Conservation (phyloP, 192 early-diverging fungal species). For the Mortierella hygrophila region DNA sequence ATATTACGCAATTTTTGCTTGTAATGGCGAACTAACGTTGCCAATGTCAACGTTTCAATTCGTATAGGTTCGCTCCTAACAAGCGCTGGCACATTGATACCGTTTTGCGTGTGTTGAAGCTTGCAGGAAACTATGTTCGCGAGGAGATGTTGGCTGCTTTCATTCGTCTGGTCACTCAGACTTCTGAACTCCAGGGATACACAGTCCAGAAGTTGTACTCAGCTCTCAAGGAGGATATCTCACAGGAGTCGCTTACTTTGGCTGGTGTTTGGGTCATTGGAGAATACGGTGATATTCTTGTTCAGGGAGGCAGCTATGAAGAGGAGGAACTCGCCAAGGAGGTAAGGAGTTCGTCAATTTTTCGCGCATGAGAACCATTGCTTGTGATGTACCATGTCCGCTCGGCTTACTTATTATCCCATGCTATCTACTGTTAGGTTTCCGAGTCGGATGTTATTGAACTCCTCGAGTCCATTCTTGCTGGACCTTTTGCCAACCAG, state of each 20-base stretch:
- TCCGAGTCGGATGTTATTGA: slow-evolving; percentile 82
- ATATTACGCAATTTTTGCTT: neutral
- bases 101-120: slow-evolving; percentile 87
- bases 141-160: slow-evolving; percentile 88
- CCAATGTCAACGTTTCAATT: neutral
- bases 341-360: slow-evolving; percentile 22
- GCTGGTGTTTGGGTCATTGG: slow-evolving; percentile 95
- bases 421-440: slow-evolving; percentile 50
- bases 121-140: slow-evolving; percentile 78
- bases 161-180: slow-evolving; percentile 88
- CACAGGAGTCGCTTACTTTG: slow-evolving; percentile 88
- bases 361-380: neutral
- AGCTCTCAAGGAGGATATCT: slow-evolving; percentile 83
- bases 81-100: slow-evolving; percentile 98
- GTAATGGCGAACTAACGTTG: neutral
- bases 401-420: neutral
- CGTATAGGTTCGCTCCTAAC: slow-evolving; percentile 85
- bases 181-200: slow-evolving; percentile 86
- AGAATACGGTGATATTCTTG: slow-evolving; percentile 95
- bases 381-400: neutral
- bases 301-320: slow-evolving; percentile 74
- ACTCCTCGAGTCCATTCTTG: slow-evolving; percentile 80
- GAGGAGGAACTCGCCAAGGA: slow-evolving; percentile 75
- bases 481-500: slow-evolving; percentile 84
- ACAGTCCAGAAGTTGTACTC: slow-evolving; percentile 91